phyloP scores from a whole-genome alignment of 164 flowering plant genomes.

The Macadamia integrifolia region DNA sequence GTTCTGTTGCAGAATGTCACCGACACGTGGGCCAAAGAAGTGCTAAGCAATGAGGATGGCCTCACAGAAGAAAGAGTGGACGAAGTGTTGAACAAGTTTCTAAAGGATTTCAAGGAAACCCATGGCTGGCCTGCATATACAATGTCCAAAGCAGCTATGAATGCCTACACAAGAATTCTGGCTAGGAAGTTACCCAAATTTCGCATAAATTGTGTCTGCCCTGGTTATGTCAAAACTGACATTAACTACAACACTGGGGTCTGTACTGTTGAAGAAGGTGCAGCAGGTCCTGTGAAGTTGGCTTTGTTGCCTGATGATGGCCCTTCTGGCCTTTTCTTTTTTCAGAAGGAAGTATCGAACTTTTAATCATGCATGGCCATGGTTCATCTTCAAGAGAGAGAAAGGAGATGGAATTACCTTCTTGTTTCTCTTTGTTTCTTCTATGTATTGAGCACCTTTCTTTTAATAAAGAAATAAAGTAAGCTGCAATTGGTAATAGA shows the following conservation, averaged over 20 bases:
- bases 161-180: slow-evolving; percentile 44
- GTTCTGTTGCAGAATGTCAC: no score
- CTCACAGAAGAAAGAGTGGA: no score
- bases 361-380: no score
- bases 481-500: no score
- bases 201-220: slow-evolving; percentile 32
- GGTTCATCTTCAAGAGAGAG: no score
- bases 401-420: no score
- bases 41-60: no score
- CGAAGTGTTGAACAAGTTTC: not conserved
- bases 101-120: slow-evolving; percentile 27
- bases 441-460: no score
- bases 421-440: no score
- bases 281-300: slow-evolving; percentile 27
- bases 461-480: no score
- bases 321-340: slow-evolving; percentile 41
- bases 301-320: slow-evolving; percentile 38
- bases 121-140: slow-evolving; percentile 46
- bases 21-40: no score
- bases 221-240: slow-evolving; percentile 43
- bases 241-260: slow-evolving; percentile 22
- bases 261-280: slow-evolving; percentile 37
- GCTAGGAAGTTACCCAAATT: slow-evolving; percentile 34
- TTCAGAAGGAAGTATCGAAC: slow-evolving; percentile 9
- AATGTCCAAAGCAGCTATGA: slow-evolving; percentile 35